phyloP scores from a whole-genome alignment of 192 early-diverging fungal species.

The Backusella tarrabulga region DNA sequence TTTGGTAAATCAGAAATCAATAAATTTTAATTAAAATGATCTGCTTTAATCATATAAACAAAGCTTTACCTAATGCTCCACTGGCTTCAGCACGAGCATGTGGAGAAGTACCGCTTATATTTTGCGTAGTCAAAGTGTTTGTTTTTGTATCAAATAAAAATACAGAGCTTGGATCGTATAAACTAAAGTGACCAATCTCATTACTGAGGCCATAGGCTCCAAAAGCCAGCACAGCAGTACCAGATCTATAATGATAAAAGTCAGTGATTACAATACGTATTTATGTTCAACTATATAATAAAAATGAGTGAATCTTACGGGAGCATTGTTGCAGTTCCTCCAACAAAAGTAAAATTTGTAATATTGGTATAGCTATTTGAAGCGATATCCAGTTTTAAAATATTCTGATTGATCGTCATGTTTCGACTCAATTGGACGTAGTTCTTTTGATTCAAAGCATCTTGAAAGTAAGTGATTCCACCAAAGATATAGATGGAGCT shows the following conservation, averaged over 20 bases:
- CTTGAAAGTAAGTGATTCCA: background rate
- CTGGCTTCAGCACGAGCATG: background rate
- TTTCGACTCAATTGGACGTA: background rate
- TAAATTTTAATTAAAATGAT: background rate
- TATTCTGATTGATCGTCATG: background rate
- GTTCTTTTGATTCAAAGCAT: background rate
- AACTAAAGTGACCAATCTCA: background rate
- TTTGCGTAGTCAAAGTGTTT: background rate
- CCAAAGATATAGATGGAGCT: background rate
- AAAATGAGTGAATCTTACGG: background rate
- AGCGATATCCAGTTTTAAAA: background rate
- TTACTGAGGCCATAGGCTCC: background rate
- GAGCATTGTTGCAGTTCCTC: background rate
- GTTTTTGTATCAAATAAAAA: conserved; percentile 8
- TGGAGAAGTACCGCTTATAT: background rate
- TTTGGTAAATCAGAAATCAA: background rate
- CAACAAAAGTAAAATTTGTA: conserved; percentile 1
- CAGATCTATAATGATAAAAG: background rate
- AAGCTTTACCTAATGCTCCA: background rate
- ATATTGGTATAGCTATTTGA: background rate
- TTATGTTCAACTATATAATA: too few species aligned
- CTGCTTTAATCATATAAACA: background rate
- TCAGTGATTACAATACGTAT: background rate
- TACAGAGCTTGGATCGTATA: background rate
- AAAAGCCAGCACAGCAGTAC: background rate